These are phyloP conservation scores for Pseudonitzschia delicatissima DNA, from an alignment of 108 stramenopile species.

Conservation along the genomic window DNA sequence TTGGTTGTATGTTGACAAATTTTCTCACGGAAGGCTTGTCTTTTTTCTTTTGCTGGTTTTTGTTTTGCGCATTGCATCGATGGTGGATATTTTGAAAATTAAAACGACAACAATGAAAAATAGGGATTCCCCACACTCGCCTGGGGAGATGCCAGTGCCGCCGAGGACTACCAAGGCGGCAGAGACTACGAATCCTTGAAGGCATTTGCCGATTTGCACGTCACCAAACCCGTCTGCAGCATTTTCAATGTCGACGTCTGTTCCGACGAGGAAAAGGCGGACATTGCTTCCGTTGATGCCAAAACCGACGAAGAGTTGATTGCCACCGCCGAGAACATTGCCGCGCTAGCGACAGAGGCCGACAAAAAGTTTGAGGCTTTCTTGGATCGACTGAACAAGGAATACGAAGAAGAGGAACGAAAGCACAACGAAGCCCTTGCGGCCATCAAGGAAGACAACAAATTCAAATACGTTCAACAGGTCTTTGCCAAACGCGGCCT, in stretches of 20 bases:
- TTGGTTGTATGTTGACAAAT: not conserved
- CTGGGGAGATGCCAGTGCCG: conserved; percentile 58
- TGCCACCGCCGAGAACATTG: conserved; percentile 23
- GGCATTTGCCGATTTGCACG: conserved; percentile 61
- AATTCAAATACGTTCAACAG: conserved; percentile 40
- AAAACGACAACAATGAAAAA: not conserved
- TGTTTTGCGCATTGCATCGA: not conserved
- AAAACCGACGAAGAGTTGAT: conserved; percentile 53
- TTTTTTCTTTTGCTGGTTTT: not conserved
- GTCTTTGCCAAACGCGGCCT: conserved; percentile 11
- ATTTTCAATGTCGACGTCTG: conserved; percentile 59
- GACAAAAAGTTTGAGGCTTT: conserved; percentile 55
- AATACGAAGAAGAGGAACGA: conserved; percentile 38
- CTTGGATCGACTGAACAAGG: conserved; percentile 52
- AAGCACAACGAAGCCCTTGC: conserved; percentile 44
- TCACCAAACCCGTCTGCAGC: conserved; percentile 57
- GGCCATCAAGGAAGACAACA: conserved; percentile 37
- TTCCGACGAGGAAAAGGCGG: conserved; percentile 48
- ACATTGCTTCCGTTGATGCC: conserved; percentile 46
- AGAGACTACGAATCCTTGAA: conserved; percentile 60
- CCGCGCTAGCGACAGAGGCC: conserved; percentile 38
- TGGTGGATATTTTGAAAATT: not conserved
- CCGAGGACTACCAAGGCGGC: conserved; percentile 79
- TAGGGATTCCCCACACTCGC: conserved; percentile 83
- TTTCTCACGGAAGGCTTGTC: not conserved